phyloP scores from a whole-genome alignment of 2,329 filamentous ascomycete species.

The Dothistroma septosporum region DNA sequence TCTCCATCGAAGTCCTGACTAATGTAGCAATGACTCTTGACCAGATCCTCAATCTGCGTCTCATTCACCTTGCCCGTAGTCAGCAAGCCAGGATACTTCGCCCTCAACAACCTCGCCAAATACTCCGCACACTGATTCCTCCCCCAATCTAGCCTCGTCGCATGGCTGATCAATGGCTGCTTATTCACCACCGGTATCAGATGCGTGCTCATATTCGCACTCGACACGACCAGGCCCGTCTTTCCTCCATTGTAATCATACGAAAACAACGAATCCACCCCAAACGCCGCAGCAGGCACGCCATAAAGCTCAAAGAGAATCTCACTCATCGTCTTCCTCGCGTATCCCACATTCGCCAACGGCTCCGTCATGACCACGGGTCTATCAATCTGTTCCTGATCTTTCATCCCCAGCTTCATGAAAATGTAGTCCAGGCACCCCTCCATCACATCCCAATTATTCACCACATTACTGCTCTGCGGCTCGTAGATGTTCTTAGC shows the following conservation, averaged over 20 bases:
- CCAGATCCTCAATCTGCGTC: conserved; percentile 80
- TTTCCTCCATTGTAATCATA: conserved; percentile 87
- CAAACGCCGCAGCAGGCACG: conserved; percentile 84
- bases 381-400: conserved; percentile 70
- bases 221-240: conserved; percentile 84
- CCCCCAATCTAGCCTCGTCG: conserved; percentile 90
- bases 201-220: conserved; percentile 90
- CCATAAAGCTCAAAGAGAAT: conserved; percentile 95
- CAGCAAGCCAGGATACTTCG: conserved; percentile 89
- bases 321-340: conserved; percentile 80
- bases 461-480: conserved; percentile 75
- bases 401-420: conserved; percentile 85
- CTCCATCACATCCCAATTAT: conserved; percentile 98
- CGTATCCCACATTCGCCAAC: conserved; percentile 84
- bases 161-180: conserved; percentile 78
- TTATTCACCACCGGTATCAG: conserved; percentile 87
- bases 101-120: conserved; percentile 76
- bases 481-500: conserved; percentile 87
- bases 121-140: conserved; percentile 88
- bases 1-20: conserved; percentile 80
- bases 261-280: conserved; percentile 94
- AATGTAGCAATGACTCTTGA: conserved; percentile 85
- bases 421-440: conserved; percentile 92
- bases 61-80: conserved; percentile 64
- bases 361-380: conserved; percentile 95